Base-by-base conservation (phyloP, 805 yeast species). In the Cyberlindnera maclurae region DNA sequence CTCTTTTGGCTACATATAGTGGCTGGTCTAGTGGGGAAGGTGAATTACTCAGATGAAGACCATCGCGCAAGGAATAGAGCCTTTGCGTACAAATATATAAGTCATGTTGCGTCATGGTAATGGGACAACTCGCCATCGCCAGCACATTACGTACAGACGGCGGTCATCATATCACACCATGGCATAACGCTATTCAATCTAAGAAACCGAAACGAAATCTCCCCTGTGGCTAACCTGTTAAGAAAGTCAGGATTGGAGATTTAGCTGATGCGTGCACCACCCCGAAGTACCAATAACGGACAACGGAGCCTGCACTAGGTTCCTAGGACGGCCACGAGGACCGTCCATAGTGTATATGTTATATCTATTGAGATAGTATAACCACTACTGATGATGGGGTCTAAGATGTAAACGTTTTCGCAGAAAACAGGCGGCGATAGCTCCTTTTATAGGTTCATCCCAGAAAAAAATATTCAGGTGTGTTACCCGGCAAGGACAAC, bases 131-230 rank as follows among this genome's bases (percentile, higher is more conserved):
- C 41, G 36, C 48, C 46, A 50, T 38, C n/a, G 40, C 41, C 46
- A 24, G 20, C 38, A 41, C 55, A 49, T 51, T 52, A 52, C 48
- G 46, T 37, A 39, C 27, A 29, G 43, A 42, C 45, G 33, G 40
- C 33, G 39, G 26, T 52, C 44, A 15, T 49, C 58, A 34, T 36
- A 32, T 33, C 36, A 18, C 26, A 33, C 57, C 44, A 47, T 45
- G 46, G 41, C 59, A 55, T 52, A 55, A 44, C 13, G 59, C 59
- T 41, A 41, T 40, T 51, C 46, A 37, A 44, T 78, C 82, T 78
- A 78, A 78, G 80, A 69, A 74, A 73, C 82, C 79, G 77, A 77
- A 77, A 78, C 84, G 84, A 74, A 78, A 77, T 73, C 68, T 64
- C 67, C 63, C 67, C 71, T 79, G 84, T 78, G 78, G 40, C 84